Base-by-base conservation (phyloP, 2,329 filamentous ascomycete genomes). In the Epichloe gansuensis region DNA sequence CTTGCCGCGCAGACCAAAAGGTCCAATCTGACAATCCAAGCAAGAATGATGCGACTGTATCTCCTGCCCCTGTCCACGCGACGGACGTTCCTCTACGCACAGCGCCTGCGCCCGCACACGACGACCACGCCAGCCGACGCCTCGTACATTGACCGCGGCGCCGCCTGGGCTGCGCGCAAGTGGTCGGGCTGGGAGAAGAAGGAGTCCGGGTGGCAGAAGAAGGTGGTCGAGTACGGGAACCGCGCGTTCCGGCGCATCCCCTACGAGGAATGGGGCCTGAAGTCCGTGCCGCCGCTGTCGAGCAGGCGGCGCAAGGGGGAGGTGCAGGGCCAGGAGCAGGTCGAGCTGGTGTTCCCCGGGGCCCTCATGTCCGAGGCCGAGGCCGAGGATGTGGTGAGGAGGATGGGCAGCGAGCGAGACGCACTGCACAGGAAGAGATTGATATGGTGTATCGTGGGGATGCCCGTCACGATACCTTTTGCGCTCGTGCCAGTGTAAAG, bases 231-330 rank as follows among this genome's bases (percentile, higher is more conserved):
- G 54, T 94, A 91, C 67, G 93, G 93, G 52, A 96, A 98, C 70
- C 74, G 81, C 47, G 81, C 88, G 15, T 80, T 98, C 55, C 83
- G 87, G 60, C 81, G 88, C 56, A 95, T 98, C 61, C 87, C 93
- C 3, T 96, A 87, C 66, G 87, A 97, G 70, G 93, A 98, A 83
- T 98, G 93, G 93, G 89, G 88, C 0, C 76, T 98, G 59, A 97
- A 97, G 72, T 95, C 89, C 38, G 84, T 98, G 50, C 93, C 93
- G 44, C 84, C 90, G 23, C 74, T 95, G 59, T 88, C 82, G 42
- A 72, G 80, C 53, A 77, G 80, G 58, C 76, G 82, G 53, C 76
- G 79, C 59, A 73, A 78, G 47, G 81, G 87, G 50, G 81, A 86
- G 59, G 62, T 82, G 23, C 67, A 80, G 50, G 80, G 78, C 39